These are phyloP conservation scores for Dothideomycetidae sp. DNA, from an alignment of 2,329 filamentous ascomycete species.

Conservation along the genomic window DNA sequence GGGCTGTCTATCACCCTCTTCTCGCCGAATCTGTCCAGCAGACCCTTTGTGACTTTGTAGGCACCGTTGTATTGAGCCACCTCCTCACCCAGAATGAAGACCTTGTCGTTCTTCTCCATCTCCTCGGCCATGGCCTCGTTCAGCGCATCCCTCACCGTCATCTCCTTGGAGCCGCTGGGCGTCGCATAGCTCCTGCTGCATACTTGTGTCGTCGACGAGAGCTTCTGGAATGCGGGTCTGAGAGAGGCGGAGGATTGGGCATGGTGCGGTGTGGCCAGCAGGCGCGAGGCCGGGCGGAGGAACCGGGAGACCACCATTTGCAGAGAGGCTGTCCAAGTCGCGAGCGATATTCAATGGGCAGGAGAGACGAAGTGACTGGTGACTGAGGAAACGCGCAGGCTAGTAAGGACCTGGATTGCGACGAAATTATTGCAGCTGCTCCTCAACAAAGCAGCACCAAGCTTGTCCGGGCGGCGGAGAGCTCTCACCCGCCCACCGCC, in stretches of 20 bases:
- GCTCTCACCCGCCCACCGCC: too few species aligned
- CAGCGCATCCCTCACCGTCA: slow-evolving; percentile 91
- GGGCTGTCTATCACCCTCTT: slow-evolving; percentile 96
- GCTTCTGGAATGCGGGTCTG: slow-evolving; percentile 39
- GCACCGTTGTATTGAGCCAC: slow-evolving; percentile 99
- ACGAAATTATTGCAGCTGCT: not conserved
- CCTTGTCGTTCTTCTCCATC: slow-evolving; percentile 85
- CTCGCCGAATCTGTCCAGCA: slow-evolving; percentile 91
- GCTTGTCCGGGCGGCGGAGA: too few species aligned
- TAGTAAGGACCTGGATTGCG: too few species aligned
- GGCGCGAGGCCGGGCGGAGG: slow-evolving; percentile 49
- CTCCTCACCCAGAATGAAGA: slow-evolving; percentile 93
- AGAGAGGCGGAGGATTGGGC: slow-evolving; percentile 33
- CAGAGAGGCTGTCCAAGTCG: slow-evolving; percentile 5
- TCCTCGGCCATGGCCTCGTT: slow-evolving; percentile 98
- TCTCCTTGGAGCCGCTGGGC: slow-evolving; percentile 60
- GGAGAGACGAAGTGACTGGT: too few species aligned
- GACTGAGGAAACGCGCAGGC: too few species aligned
- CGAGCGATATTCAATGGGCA: too few species aligned
- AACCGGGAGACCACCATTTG: slow-evolving; percentile 46
- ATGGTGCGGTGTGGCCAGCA: slow-evolving; percentile 42
- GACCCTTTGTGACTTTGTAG: slow-evolving; percentile 98
- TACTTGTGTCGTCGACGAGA: slow-evolving; percentile 34
- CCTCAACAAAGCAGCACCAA: not conserved
- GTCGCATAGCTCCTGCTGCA: slow-evolving; percentile 43